A percentile compares a stretch with the other conserved stretches of the same genome.
Evolutionary conservation across 495 filamentous ascomycete species (phyloP).

Genomic region (Chaetomidium leptoderma): DNA sequence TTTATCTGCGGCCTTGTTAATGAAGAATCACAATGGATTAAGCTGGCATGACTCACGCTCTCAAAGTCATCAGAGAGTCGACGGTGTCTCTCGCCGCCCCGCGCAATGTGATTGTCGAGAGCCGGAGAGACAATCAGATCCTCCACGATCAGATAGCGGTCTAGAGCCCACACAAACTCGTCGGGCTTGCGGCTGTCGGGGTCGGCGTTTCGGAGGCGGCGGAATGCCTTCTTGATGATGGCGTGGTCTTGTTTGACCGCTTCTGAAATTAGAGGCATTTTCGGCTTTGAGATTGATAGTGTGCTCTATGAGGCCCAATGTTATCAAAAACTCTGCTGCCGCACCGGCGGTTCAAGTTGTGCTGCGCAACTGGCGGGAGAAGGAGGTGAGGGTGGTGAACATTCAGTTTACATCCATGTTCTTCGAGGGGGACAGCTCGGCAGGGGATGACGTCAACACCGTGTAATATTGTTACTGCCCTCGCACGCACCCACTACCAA

Average conservation of each 20-base stretch:
- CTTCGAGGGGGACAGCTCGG: too few relatives aligned
- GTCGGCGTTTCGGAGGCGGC: slow-evolving; percentile 11
- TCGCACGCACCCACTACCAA: too few relatives aligned
- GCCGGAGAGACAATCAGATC: slow-evolving; percentile 31
- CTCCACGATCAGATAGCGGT: slow-evolving; percentile 29
- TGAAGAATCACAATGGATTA: not conserved
- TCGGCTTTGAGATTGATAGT: too few relatives aligned
- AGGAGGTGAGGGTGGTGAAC: too few relatives aligned
- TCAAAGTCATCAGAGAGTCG: slow-evolving; percentile 29
- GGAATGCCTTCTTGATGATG: slow-evolving; percentile 19
- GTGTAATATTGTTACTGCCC: too few relatives aligned
- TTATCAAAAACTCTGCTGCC: too few relatives aligned
- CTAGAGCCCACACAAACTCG: slow-evolving; percentile 28
- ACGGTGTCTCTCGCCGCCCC: slow-evolving; percentile 19
- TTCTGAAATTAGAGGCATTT: slow-evolving; percentile 30
- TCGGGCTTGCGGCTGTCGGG: slow-evolving; percentile 21
- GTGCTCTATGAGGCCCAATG: too few relatives aligned
- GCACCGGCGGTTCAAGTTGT: too few relatives aligned
- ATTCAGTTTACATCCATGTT: too few relatives aligned
- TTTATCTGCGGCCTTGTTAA: slow-evolving; percentile 22
- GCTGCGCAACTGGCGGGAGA: too few relatives aligned
- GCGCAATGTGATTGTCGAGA: slow-evolving; percentile 22
- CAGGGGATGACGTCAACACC: too few relatives aligned
- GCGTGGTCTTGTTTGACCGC: slow-evolving; percentile 26
- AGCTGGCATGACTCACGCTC: slow-evolving; percentile 18